Evolutionary conservation across 2,329 filamentous ascomycete genomes (phyloP).

Genomic region (Venturia oleaginea): DNA sequence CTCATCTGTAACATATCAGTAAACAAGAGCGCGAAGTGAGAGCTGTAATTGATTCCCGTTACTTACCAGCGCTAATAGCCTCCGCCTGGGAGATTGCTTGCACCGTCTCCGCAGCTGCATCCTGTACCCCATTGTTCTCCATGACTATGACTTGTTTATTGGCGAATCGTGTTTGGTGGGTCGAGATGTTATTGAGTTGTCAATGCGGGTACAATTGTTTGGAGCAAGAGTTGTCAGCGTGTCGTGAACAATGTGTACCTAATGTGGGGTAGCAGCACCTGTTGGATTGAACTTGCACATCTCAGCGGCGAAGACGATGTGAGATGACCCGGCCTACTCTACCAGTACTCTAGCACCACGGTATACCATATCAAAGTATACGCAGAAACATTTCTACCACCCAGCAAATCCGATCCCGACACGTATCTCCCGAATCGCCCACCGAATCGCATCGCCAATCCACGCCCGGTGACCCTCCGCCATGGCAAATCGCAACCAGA

Average conservation of each 20-base stretch:
- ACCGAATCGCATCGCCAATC: background rate
- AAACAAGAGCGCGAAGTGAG: background rate
- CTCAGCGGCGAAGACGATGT: background rate
- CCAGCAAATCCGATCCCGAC: background rate
- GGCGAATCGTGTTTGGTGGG: background rate
- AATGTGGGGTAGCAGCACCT: background rate
- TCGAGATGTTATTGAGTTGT: background rate
- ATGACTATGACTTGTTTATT: background rate
- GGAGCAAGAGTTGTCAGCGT: background rate
- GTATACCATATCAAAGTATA: background rate
- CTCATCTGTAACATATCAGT: slow-evolving; percentile 53
- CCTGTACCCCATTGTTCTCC: slow-evolving; percentile 16
- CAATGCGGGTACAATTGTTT: background rate
- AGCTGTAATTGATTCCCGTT: background rate
- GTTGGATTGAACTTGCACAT: background rate
- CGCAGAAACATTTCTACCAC: background rate
- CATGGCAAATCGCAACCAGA: slow-evolving; percentile 6
- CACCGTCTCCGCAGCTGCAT: slow-evolving; percentile 28
- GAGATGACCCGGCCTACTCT: background rate
- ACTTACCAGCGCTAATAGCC: slow-evolving; percentile 32
- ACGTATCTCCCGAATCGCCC: background rate
- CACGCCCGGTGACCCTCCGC: background rate
- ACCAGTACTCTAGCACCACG: background rate
- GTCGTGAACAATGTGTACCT: no score
- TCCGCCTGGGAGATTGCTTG: slow-evolving; percentile 31